Base-by-base conservation (phyloP, 2,329 filamentous ascomycete genomes). In the Coniochaeta pulveracea region DNA sequence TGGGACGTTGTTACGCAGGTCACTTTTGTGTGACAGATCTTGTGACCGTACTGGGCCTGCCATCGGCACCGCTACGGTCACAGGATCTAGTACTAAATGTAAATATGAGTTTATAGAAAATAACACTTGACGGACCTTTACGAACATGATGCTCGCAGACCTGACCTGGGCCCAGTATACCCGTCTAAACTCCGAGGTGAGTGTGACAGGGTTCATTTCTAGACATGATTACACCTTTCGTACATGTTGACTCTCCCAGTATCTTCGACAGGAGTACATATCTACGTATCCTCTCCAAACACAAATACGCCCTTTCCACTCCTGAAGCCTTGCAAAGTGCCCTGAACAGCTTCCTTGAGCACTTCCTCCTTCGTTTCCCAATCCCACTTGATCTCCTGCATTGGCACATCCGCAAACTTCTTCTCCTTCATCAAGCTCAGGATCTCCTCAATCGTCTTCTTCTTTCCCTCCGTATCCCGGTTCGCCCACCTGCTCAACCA, bases 401-500 rank as follows among this genome's bases (percentile, higher is more conserved):
- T 74, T 0, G 91, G 91, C 2, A 77, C 77, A 51, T 94, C 85
- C 48, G 69, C 76, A 52, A 98, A 93, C 54, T 80, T 73, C 5
- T 85, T 85, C 33, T 72, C 60, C 11, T 83, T 65, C 17, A 80
- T 83, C 52, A 93, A 56, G 25, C 77, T 70, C 39, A 98, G 60
- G 22, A 98, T 79, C 57, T 94, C 84, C 16, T 80, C 71, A n/a
- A 96, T 77, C 27, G 85, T 93, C 49, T 69, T 71, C 51, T 73
- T 72, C 63, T 93, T 93, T 38, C 80, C 76, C 5, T 68, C 65
- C 0, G 77, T 72, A 46, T 95, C 69, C 41, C 68, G 61, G 51
- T 88, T 79, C 30, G 82, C 85, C 89, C 91, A 96, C 39, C 70
- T 76, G 50, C 82, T 91, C 16, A 96, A 76, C 91, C 91, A 98